Evolutionary conservation across 139 green algal genomes (phyloP), one percentile per base, ranked within the genome.

Genomic region (Micractinium sp.): DNA sequence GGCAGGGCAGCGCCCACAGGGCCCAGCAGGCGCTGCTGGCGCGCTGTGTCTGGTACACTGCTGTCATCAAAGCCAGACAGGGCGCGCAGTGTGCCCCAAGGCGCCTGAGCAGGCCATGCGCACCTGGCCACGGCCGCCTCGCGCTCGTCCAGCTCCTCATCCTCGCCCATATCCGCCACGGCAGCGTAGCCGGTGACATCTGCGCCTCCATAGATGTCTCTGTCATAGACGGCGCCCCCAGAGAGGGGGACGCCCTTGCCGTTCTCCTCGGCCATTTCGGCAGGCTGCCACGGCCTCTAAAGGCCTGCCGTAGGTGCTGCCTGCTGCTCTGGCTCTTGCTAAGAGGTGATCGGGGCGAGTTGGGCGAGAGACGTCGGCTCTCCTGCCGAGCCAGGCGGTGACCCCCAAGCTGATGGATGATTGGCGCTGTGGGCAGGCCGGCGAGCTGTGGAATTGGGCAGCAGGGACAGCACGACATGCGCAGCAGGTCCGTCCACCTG

Each of bases 81-180:
- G 47, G 47, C 47, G 47, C 47, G 47, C 47, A 56, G 47, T 16
- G 47, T 5, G 47, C 47, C 47, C 47, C 47, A 33, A 33, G 25
- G n/a, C 67, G 67, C 22, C 20, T 18, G 23, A 15, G 23, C 25
- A n/a, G 67, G 15, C 73, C 29, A 12, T n/a, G 18, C 31, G 31
- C 71, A 94, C 93, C 85, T 93, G 41, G 88, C 90, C 77, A 94
- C 60, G 16, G 85, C 76, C 60, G 47, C 80, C 76, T 94, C 94
- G 38, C 92, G 84, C 35, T 96, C 93, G 35, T 96, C 93, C 41
- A 89, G 35, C 29, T 95, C 92, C 1, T 97, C 93, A 33, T 93
- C 92, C 29, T 89, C 91, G 76, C 71, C 2, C 78, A 90, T 29
- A 16, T 29, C 36, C 31, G 83, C 83, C 29, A 87, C 83, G 1